Evolutionary conservation across 352 stramenopile species (phyloP).

Genomic region (Bremia lactucae): DNA sequence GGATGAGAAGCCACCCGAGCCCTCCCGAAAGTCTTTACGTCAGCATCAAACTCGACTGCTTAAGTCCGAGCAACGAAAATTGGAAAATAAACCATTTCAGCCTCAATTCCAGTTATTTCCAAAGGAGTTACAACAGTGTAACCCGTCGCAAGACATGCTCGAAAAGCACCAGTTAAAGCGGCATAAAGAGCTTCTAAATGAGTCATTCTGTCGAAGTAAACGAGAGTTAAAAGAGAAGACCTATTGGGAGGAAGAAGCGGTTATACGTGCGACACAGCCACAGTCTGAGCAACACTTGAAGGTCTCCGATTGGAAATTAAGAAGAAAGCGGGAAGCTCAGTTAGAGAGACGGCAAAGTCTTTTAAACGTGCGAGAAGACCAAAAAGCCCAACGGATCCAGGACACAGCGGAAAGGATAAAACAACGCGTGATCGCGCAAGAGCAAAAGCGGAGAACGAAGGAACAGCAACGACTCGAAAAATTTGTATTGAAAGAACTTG

Average conservation of each 20-base stretch:
- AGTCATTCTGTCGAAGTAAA: too few relatives aligned
- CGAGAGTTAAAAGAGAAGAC: too few relatives aligned
- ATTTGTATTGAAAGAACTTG: slow-evolving; percentile 1
- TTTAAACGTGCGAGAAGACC: slow-evolving; percentile 2
- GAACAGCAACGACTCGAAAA: slow-evolving; percentile 1
- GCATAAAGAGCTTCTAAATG: too few relatives aligned
- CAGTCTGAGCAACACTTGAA: slow-evolving; percentile 1
- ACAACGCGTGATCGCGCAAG: too few relatives aligned
- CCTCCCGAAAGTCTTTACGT: slow-evolving; percentile 8
- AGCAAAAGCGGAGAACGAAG: slow-evolving; percentile 1
- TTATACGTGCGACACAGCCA: too few relatives aligned
- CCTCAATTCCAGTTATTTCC: too few relatives aligned
- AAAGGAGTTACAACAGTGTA: too few relatives aligned
- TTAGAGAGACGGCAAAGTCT: slow-evolving; percentile 1
- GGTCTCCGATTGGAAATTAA: slow-evolving; percentile 12
- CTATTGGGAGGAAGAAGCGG: slow-evolving; percentile 1
- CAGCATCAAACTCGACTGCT: slow-evolving; percentile 5
- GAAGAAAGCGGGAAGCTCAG: slow-evolving; percentile 7
- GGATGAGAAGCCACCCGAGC: slow-evolving; percentile 2
- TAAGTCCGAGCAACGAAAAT: neutral
- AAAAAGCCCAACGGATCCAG: slow-evolving; percentile 6
- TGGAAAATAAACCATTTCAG: neutral
- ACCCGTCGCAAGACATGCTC: too few relatives aligned
- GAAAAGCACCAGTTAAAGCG: too few relatives aligned
- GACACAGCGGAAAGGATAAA: slow-evolving; percentile 5